Base-by-base conservation (phyloP, 257 asterid species). In the Solanum boliviense region DNA sequence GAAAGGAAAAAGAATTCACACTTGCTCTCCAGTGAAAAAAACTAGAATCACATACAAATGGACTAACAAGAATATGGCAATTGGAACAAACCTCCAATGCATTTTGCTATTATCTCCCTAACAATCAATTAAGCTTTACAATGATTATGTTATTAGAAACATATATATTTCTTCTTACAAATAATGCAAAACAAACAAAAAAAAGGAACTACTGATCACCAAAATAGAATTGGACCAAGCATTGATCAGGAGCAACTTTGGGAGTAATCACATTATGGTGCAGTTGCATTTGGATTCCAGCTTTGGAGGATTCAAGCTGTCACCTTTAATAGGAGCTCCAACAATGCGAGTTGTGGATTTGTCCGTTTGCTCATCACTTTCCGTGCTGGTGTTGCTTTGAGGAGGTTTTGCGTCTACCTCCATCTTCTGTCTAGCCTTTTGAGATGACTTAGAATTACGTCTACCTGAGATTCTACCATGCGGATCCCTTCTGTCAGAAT, bases 231-330 rank as follows among this genome's bases (percentile, higher is more conserved):
- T 68, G 39, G 27, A 31, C 68, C 65, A 36, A 35, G 44, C 79
- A 29, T 29, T 7, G 0, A 71, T 31, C 41, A 34, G 48, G 72
- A 38, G 39, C 79, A 12, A 70, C 21, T 34, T 23, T 58, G 34
- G 36, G 78, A 84, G 41, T 68, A 87, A 87, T 91, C 91, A 95
- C 99, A 97, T 97, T 86, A 97, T 95, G 87, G 90, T 88, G 94
- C 99, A 97, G 82, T 97, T 97, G 90, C 99, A 97, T 92, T 95
- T 97, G 41, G 99, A 97, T 92, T 97, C 99, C 82, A 91, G 94
- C 93, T 93, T 95, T 60, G 95, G 98, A 88, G 98, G 98, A 90
- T 92, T 92, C 90, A 88, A 48, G 88, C 90, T 92, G 81, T 93
- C 95, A 39, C 78, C 89, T 39, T 93, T 93, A 71, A 88, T 90